Conservation (phyloP, 2,329 filamentous ascomycete species). For the Metarhizium brunneum region DNA sequence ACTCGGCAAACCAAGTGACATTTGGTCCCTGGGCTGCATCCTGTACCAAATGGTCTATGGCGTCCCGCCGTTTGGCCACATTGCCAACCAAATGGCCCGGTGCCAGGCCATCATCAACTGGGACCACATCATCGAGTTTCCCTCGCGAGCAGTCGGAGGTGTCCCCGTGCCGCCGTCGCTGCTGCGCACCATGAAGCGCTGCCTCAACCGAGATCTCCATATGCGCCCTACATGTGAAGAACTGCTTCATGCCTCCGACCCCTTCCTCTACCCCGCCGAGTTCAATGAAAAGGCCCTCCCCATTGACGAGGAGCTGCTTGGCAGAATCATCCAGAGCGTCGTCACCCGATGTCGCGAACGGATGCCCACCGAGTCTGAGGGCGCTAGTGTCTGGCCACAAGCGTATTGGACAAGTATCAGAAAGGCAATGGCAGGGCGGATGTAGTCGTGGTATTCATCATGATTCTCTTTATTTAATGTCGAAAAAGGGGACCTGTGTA, state of each 20-base stretch:
- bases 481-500: conserved; percentile 9
- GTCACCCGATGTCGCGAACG: conserved; percentile 48
- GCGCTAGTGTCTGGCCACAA: conserved; percentile 45
- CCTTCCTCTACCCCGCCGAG: conserved; percentile 55
- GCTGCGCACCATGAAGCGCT: conserved; percentile 52
- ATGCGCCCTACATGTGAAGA: conserved; percentile 55
- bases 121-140: conserved; percentile 63
- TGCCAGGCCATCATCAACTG: conserved; percentile 83
- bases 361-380: conserved; percentile 49
- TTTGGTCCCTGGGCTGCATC: conserved; percentile 95
- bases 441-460: conserved; percentile 9
- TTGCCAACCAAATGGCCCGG: conserved; percentile 74
- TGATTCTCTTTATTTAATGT: background rate
- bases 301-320: conserved; percentile 53
- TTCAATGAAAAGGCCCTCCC: conserved; percentile 45
- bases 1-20: conserved; percentile 87
- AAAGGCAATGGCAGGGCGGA: conserved; percentile 34
- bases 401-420: conserved; percentile 53
- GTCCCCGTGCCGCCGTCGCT: conserved; percentile 49
- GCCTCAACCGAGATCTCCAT: conserved; percentile 52
- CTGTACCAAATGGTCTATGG: conserved; percentile 98
- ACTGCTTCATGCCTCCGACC: conserved; percentile 48
- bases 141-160: conserved; percentile 58
- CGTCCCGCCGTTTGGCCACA: conserved; percentile 89
- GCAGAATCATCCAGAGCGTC: conserved; percentile 53